Base-by-base conservation (phyloP, 352 stramenopile genomes). In the Globisporangium canariense region DNA sequence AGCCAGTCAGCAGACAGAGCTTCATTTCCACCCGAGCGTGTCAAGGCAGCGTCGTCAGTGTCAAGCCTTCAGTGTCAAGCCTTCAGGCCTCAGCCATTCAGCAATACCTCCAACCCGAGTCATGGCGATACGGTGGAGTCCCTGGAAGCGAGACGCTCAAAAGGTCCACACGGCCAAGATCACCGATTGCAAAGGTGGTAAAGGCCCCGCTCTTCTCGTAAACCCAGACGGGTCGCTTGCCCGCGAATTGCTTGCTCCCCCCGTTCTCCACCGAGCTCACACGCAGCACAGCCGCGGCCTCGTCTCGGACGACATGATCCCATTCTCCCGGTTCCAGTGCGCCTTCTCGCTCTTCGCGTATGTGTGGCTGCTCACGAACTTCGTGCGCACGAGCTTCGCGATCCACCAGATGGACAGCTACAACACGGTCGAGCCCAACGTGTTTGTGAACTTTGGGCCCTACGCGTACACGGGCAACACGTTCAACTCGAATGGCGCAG, bases 391-490 rank as follows among this genome's bases (percentile, higher is more conserved):
- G 20, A 51, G 53, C 16, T 57, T 69, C 14, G 64, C 49, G 13
- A 51, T 66, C 16, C 22, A 10, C 20, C 4, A 50, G 16, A 4
- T 69, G 25, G 28, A 56, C 22, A 13, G 11, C 5, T 65, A 45
- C 40, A 13, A 16, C 25, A 69, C 40, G 2, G 7, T 41, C 14
- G 49, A 69, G 10, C 58, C 64, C 0, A 22, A 66, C 41, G 32
- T 62, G 32, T 58, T 47, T 43, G 9, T 66, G 16, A 59, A 25
- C 64, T 66, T 66, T 43, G 58, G 64, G 0, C 64, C 58, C 20
- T 70, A 66, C 18, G 50, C 58, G 50, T 70, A 70, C 52, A 10
- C 40, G 1, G 43, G 4, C 16, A 66, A 66, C 34, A 30, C n/a
- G 11, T 66, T 61, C 58, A n/a, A 4, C 34, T 9, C 51, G 11